Percentiles rank a stretch among this genome's conserved stretches.
Conservation (phyloP, 75 land plant genomes). For the Sequoia sempervirens region DNA sequence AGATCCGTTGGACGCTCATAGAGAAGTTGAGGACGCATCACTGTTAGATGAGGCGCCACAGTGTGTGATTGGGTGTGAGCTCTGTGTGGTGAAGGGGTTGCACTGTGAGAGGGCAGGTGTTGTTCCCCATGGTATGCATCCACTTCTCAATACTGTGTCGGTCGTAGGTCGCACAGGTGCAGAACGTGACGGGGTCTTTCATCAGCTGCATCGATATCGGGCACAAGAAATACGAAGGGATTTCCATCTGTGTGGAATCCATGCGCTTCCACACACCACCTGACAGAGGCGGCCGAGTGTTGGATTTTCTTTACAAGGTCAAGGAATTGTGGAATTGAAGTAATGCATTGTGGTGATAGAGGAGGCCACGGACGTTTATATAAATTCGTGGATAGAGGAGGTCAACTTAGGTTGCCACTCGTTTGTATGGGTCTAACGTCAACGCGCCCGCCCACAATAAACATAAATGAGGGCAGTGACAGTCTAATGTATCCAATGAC, state of each 20-base stretch:
- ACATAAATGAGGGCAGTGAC: no score
- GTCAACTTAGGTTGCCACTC: no score
- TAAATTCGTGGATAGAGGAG: no score
- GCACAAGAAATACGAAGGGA: neutral
- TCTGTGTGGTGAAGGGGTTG: conserved; percentile 25
- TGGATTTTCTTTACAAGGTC: no score
- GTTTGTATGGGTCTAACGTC: no score
- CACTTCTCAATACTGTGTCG: conserved; percentile 49
- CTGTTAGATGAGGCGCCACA: conserved; percentile 27
- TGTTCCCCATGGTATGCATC: conserved; percentile 27
- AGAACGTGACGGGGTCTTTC: neutral
- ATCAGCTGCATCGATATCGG: neutral
- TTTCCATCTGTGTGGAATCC: neutral
- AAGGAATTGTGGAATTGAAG: no score
- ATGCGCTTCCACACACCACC: no score
- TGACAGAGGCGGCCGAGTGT: no score
- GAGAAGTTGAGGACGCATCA: conserved; percentile 10
- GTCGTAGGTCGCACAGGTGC: conserved; percentile 7
- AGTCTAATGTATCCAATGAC: no score
- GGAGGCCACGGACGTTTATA: no score
- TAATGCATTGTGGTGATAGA: no score
- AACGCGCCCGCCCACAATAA: no score
- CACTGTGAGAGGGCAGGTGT: conserved; percentile 53
- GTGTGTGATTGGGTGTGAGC: conserved; percentile 46
- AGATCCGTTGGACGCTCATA: neutral